These are phyloP conservation scores for Jamesozyma lodderae DNA, from an alignment of 805 yeast genomes.

Conservation along the genomic window DNA sequence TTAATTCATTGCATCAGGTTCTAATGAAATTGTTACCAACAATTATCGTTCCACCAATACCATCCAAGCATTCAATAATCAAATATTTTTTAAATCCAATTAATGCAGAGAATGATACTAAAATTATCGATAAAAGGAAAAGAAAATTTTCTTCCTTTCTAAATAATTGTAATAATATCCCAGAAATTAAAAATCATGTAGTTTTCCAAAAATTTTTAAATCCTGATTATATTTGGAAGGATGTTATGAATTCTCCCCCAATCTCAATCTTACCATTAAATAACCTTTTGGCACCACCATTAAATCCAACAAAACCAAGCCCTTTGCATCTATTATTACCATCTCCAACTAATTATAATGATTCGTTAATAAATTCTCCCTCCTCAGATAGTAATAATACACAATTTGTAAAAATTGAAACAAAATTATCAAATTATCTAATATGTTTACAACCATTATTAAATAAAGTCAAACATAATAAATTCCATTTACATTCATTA, in stretches of 20 bases:
- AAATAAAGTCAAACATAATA: constrained; percentile 23
- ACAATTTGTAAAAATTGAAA: constrained; percentile 27
- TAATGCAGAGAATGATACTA: constrained; percentile 35
- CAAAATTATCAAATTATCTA: constrained; percentile 31
- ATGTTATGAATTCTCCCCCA: constrained; percentile 53
- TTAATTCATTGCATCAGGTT: constrained; percentile 69
- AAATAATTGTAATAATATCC: constrained; percentile 58
- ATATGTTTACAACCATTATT: constrained; percentile 20
- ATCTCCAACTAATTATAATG: constrained; percentile 48
- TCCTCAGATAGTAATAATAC: no score
- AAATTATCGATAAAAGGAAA: constrained; percentile 57
- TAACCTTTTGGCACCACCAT: constrained; percentile 51
- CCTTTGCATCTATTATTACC: constrained; percentile 58
- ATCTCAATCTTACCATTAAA: constrained; percentile 44
- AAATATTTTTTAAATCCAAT: constrained; percentile 37
- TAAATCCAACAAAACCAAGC: constrained; percentile 47
- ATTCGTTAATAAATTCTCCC: no score
- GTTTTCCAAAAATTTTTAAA: constrained; percentile 73
- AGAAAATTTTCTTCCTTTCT: constrained; percentile 69
- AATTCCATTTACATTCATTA: constrained; percentile 40
- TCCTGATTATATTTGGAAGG: constrained; percentile 78
- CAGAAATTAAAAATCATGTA: constrained; percentile 45
- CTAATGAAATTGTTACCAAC: constrained; percentile 71
- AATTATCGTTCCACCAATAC: constrained; percentile 84
- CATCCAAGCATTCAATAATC: constrained; percentile 66